Evolutionary conservation across 2,329 filamentous ascomycete species (phyloP).

Genomic region (Alternaria sp.): DNA sequence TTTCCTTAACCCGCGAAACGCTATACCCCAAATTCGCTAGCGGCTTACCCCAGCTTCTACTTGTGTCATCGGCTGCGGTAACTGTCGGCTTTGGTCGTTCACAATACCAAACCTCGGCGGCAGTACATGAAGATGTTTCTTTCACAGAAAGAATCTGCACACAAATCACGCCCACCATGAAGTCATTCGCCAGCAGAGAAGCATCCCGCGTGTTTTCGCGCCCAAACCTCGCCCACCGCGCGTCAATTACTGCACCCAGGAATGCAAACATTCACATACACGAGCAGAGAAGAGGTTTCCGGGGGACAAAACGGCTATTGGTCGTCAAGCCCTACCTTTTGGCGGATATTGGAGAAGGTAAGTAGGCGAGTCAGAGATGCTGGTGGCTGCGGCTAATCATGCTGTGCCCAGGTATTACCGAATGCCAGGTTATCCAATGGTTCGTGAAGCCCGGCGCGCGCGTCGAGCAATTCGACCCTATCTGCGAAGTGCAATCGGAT

Average conservation of each 20-base stretch:
- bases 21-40: slow-evolving; percentile 8
- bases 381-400: slow-evolving; percentile 2
- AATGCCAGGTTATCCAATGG: slow-evolving; percentile 99
- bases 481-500: slow-evolving; percentile 98
- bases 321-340: slow-evolving; percentile 80
- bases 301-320: slow-evolving; percentile 37
- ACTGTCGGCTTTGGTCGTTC: slow-evolving; percentile 25
- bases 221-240: slow-evolving; percentile 24
- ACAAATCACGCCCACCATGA: slow-evolving; percentile 33
- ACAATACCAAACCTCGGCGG: slow-evolving; percentile 25
- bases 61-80: slow-evolving; percentile 21
- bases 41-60: slow-evolving; percentile 26
- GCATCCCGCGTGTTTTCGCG: slow-evolving; percentile 36
- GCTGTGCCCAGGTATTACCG: slow-evolving; percentile 77
- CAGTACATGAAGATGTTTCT: slow-evolving; percentile 34
- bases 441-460: slow-evolving; percentile 95
- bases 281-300: slow-evolving; percentile 48
- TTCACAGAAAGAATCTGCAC: slow-evolving; percentile 15
- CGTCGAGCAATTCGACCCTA: slow-evolving; percentile 96
- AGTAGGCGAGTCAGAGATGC: slow-evolving; percentile 22
- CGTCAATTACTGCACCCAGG: slow-evolving; percentile 32
- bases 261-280: slow-evolving; percentile 28
- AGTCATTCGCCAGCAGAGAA: slow-evolving; percentile 40
- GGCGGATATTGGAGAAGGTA: slow-evolving; percentile 86
- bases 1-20: slow-evolving; percentile 28